These are phyloP conservation scores for Blastomyces parvus DNA, from an alignment of 2,329 filamentous ascomycete genomes.

Conservation along the genomic window DNA sequence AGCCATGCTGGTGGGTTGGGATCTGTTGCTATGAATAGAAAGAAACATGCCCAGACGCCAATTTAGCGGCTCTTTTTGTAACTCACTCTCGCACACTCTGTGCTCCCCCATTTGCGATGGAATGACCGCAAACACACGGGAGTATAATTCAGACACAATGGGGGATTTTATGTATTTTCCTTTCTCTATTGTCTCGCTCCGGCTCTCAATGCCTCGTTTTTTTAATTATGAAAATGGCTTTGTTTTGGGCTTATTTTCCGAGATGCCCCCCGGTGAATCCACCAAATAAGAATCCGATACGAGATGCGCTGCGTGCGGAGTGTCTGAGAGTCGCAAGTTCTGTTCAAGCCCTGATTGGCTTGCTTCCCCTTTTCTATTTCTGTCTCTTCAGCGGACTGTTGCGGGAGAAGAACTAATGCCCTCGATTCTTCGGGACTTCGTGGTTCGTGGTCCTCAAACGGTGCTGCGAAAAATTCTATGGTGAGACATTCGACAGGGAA, in stretches of 20 bases:
- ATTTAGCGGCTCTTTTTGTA: not conserved
- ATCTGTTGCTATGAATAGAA: conserved; percentile 1
- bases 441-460: not conserved
- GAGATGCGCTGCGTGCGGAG: not conserved
- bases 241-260: not conserved
- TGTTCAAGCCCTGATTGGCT: not conserved
- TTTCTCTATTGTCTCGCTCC: not conserved
- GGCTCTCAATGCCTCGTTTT: not conserved
- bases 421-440: not conserved
- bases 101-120: not conserved
- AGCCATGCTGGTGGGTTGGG: not conserved
- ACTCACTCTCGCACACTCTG: not conserved
- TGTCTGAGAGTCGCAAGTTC: not conserved
- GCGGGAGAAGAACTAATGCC: not conserved
- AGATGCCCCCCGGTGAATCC: not conserved
- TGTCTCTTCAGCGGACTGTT: not conserved
- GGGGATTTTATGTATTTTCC: not conserved
- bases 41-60: not conserved
- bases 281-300: not conserved
- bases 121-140: not conserved
- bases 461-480: not conserved
- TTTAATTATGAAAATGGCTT: not conserved
- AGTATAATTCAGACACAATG: not conserved
- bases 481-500: conserved; percentile 2
- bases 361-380: not conserved